Conservation (phyloP, 495 filamentous ascomycete genomes). For the Aspergillus indologenus region DNA sequence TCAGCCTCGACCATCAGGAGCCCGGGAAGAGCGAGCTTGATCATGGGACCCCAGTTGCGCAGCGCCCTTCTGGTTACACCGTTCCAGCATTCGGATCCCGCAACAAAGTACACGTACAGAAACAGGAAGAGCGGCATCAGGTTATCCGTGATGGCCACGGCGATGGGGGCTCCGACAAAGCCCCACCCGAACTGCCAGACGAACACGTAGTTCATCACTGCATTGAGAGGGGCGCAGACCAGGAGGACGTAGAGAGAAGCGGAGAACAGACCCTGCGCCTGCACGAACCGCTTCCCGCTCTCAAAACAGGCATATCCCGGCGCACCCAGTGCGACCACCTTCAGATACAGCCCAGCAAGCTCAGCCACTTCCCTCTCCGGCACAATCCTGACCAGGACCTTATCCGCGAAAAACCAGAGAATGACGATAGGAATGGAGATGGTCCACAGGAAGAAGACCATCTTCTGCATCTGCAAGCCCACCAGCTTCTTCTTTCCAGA, state of each 20-base stretch:
- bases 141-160: slow-evolving; percentile 76
- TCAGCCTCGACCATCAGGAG: slow-evolving; percentile 92
- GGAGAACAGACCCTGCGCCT: slow-evolving; percentile 71
- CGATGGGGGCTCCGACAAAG: slow-evolving; percentile 80
- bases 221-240: slow-evolving; percentile 69
- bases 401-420: slow-evolving; percentile 61
- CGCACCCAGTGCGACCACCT: slow-evolving; percentile 61
- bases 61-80: slow-evolving; percentile 69
- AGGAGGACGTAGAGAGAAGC: slow-evolving; percentile 65
- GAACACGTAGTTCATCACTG: slow-evolving; percentile 70
- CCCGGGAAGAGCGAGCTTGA: slow-evolving; percentile 78
- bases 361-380: slow-evolving; percentile 61
- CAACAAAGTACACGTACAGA: slow-evolving; percentile 61
- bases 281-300: slow-evolving; percentile 68
- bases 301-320: slow-evolving; percentile 73
- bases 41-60: slow-evolving; percentile 83
- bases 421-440: slow-evolving; percentile 64
- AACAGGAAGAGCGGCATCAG: slow-evolving; percentile 75
- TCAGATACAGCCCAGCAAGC: slow-evolving; percentile 66
- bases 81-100: slow-evolving; percentile 69
- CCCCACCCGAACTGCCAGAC: slow-evolving; percentile 74
- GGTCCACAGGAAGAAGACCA: slow-evolving; percentile 61
- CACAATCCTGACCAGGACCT: slow-evolving; percentile 59
- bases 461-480: slow-evolving; percentile 68
- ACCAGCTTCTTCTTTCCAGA: slow-evolving; percentile 66